These are phyloP conservation scores for sorghum (Sorghum bicolor) DNA, from an alignment of 176 grass and related monocot species.

Conservation along the genomic window DNA sequence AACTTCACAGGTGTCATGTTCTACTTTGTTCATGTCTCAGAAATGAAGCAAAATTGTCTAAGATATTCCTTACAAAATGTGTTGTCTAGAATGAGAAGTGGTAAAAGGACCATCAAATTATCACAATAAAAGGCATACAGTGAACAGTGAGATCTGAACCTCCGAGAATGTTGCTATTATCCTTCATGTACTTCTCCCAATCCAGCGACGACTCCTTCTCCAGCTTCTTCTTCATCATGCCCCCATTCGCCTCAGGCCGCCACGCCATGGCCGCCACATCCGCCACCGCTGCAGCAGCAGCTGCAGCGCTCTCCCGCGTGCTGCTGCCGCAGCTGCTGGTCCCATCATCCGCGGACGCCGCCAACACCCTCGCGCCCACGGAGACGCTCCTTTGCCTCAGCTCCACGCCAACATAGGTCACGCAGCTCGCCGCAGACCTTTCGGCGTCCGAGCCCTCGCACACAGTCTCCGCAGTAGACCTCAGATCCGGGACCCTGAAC, in stretches of 20 bases:
- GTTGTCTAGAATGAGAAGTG: neutral
- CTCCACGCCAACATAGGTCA: slow-evolving; percentile 67
- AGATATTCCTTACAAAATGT: neutral
- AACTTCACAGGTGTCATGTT: neutral
- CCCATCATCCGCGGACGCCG: slow-evolving; percentile 25
- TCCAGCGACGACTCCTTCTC: slow-evolving; percentile 77
- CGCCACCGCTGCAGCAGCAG: slow-evolving; percentile 18
- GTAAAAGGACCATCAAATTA: neutral
- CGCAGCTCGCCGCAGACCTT: slow-evolving; percentile 49
- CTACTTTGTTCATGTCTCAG: neutral
- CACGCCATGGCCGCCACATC: slow-evolving; percentile 20
- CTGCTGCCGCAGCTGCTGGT: slow-evolving; percentile 58
- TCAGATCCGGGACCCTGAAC: slow-evolving; percentile 45
- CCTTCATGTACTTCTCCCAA: slow-evolving; percentile 73
- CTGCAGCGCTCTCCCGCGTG: slow-evolving; percentile 37
- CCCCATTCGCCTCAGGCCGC: slow-evolving; percentile 42
- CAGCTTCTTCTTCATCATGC: slow-evolving; percentile 60
- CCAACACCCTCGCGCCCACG: slow-evolving; percentile 30
- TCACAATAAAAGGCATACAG: neutral
- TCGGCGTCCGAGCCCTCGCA: slow-evolving; percentile 47
- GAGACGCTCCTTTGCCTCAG: slow-evolving; percentile 78
- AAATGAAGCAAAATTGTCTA: neutral
- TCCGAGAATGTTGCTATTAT: slow-evolving; percentile 51
- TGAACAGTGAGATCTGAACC: slow-evolving; percentile 40
- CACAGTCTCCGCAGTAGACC: slow-evolving; percentile 43